phyloP scores from a whole-genome alignment of 441 rosid genomes.

The Populus hybrid region DNA sequence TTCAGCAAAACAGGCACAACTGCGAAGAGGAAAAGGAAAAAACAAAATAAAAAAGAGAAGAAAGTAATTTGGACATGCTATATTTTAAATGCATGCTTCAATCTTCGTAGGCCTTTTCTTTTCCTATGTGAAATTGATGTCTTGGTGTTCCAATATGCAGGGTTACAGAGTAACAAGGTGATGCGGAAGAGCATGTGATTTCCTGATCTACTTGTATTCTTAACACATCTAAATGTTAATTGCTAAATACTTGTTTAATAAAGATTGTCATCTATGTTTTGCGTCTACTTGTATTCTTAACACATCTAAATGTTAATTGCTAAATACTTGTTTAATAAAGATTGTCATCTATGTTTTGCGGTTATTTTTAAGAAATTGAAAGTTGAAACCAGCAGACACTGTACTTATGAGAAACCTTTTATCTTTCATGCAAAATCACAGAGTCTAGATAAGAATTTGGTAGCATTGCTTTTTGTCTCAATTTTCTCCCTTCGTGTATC shows the following conservation, averaged over 20 bases:
- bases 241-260: no score
- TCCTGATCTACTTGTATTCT: not conserved
- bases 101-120: no score
- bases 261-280: not conserved
- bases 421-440: not conserved
- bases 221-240: not conserved
- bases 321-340: not conserved
- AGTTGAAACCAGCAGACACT: not conserved
- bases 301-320: not conserved
- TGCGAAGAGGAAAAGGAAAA: not conserved
- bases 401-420: not conserved
- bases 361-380: not conserved
- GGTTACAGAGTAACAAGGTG: slow-evolving; percentile 14
- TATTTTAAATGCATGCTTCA: not conserved
- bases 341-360: not conserved
- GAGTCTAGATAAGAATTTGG: not conserved
- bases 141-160: slow-evolving; percentile 7
- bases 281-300: no score
- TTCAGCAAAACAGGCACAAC: not conserved
- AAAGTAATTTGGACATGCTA: not conserved
- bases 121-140: not conserved
- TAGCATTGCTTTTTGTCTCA: not conserved
- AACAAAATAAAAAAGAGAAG: no score
- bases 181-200: not conserved
- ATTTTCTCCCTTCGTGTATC: not conserved